Percentiles rank a stretch among this genome's conserved stretches.
phyloP scores from a whole-genome alignment of 139 green algal genomes.

The Chlamydomonas asymmetrica region DNA sequence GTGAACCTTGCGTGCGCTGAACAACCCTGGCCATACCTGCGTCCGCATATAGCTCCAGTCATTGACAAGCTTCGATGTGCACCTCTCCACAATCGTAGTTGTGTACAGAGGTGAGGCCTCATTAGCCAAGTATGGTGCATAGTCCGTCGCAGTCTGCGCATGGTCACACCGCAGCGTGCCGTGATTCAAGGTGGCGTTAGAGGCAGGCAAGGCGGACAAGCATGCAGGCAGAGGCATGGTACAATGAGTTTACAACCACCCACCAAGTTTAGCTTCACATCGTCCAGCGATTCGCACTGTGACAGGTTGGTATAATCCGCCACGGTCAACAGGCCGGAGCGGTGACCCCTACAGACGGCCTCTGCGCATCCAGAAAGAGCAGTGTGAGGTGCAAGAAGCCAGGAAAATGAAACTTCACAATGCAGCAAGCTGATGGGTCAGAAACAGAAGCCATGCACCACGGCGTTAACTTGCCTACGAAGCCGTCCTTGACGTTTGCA shows the following conservation, averaged over 20 bases:
- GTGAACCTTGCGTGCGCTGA: too few relatives aligned
- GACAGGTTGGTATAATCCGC: constrained; percentile 98
- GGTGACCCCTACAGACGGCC: constrained; percentile 91
- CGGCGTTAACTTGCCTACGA: constrained; percentile 68
- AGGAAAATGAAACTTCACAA: neutral
- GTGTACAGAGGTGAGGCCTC: constrained; percentile 90
- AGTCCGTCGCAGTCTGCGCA: constrained; percentile 90
- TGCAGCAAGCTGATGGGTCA: neutral
- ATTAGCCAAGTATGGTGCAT: constrained; percentile 89
- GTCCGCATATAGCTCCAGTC: constrained; percentile 91
- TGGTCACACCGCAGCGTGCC: neutral
- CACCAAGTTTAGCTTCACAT: constrained; percentile 98
- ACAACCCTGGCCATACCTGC: constrained; percentile 53
- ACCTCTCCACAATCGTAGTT: constrained; percentile 91
- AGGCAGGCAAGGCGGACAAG: neutral
- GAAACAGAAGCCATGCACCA: neutral
- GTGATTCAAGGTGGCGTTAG: neutral
- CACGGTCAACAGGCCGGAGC: constrained; percentile 81
- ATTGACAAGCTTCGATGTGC: constrained; percentile 97
- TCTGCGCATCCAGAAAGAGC: constrained; percentile 72
- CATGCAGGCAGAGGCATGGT: neutral
- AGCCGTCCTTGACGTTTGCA: constrained; percentile 98
- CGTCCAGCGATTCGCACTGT: constrained; percentile 96
- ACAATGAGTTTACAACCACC: neutral
- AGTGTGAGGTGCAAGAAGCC: neutral